These are phyloP conservation scores for Choiromyces venosus DNA, from an alignment of 495 filamentous ascomycete genomes.

Conservation along the genomic window DNA sequence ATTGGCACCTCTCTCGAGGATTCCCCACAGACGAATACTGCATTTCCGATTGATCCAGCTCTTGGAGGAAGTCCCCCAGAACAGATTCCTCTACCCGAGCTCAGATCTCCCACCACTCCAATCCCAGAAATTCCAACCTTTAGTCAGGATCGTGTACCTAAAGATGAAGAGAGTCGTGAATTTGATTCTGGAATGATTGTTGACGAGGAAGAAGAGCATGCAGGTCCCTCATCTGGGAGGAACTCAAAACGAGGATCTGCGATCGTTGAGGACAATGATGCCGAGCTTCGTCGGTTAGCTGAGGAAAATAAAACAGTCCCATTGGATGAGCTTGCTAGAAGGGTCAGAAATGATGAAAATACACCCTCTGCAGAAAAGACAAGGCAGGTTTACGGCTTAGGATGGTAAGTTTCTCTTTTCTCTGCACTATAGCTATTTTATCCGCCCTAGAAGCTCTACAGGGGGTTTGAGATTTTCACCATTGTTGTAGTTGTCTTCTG, in stretches of 20 bases:
- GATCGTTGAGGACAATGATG: constrained; percentile 51
- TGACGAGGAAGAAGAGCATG: constrained; percentile 52
- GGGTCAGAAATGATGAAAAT: constrained; percentile 63
- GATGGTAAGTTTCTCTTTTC: constrained; percentile 62
- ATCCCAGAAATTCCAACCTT: constrained; percentile 46
- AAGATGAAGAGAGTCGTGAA: constrained; percentile 32
- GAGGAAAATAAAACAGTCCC: constrained; percentile 65
- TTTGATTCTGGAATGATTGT: constrained; percentile 34
- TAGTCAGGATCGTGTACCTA: constrained; percentile 30
- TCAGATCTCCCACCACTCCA: constrained; percentile 46
- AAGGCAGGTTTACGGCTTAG: constrained; percentile 95
- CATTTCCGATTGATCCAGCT: constrained; percentile 41
- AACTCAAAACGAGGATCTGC: constrained; percentile 36
- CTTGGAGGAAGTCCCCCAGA: constrained; percentile 35
- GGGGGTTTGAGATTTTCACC: background rate
- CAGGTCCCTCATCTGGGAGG: constrained; percentile 24
- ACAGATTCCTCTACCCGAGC: constrained; percentile 20
- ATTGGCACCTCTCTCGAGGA: constrained; percentile 30
- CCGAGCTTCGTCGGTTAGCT: constrained; percentile 82
- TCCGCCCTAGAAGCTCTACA: background rate
- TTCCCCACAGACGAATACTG: constrained; percentile 28
- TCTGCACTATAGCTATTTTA: background rate
- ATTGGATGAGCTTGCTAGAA: constrained; percentile 79
- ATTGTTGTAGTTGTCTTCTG: background rate
- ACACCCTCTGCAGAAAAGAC: constrained; percentile 80